Evolutionary conservation across 768 basidiomycete genomes (phyloP), one percentile per base, ranked within the genome.

Genomic region (Tylopilus intermedius): DNA sequence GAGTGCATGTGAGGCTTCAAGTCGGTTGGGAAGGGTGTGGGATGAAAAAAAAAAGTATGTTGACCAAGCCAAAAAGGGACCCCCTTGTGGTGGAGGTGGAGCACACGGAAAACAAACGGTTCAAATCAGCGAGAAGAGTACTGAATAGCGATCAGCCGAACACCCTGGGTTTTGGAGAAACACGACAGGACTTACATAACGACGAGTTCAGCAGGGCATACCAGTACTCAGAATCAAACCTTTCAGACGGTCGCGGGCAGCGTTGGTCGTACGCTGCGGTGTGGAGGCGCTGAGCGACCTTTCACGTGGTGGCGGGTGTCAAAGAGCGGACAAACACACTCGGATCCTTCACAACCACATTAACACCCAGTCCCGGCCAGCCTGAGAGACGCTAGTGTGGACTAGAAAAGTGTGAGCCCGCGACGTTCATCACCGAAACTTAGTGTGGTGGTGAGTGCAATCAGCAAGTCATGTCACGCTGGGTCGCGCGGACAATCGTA

Each of bases 151-250:
- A 47, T 56, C 54, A 55, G 49, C n/a, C 46, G 2, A 41, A 50
- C 39, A 54, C n/a, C 47, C 41, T 61, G 43, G 57, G 57, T 56
- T 51, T 57, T 49, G 50, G 33, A 55, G 44, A 53, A 62, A 62
- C 58, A 57, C 56, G 35, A 56, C 62, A n/a, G 55, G 56, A 68
- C 68, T 68, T 70, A 70, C 67, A 71, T 71, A 71, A 71, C 66
- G 33, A 59, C 45, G 41, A 50, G 57, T 63, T 66, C 52, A 71
- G 58, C 48, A 60, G 50, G 50, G 59, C 68, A 65, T 69, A 69
- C 57, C 63, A 65, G 64, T 30, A 66, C 66, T 64, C 52, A 62
- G 62, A 59, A 48, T 61, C 53, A 67, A 29, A 49, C 59, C 56
- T 61, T 65, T 67, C 49, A 51, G 47, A 48, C 40, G 47, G 55